Conservation (phyloP, 345 rosid species). For the Sonneratia caseolaris region DNA sequence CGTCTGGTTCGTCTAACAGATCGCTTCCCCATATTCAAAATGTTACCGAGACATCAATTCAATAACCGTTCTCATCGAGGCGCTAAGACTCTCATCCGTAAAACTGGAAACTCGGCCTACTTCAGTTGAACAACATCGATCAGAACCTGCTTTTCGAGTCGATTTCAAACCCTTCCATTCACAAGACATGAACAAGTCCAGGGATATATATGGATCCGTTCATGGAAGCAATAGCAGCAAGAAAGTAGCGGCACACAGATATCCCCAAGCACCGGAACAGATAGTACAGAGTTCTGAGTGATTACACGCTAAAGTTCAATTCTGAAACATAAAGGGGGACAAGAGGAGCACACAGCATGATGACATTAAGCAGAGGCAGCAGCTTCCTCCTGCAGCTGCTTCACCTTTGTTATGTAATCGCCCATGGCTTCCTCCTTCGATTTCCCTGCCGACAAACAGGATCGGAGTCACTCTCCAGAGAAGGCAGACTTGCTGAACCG, state of each 20-base stretch:
- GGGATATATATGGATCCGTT: neutral
- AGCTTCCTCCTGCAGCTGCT: conserved; percentile 19
- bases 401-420: conserved; percentile 23
- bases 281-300: neutral
- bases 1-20: neutral
- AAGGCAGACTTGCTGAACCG: neutral
- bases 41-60: neutral
- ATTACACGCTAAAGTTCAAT: neutral
- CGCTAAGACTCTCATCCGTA: neutral
- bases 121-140: neutral
- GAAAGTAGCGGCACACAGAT: neutral
- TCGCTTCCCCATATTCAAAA: neutral
- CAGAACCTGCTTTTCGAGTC: neutral
- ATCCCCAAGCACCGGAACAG: neutral
- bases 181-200: neutral
- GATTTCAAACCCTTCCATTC: neutral
- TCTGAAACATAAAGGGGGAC: neutral
- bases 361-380: conserved; percentile 3
- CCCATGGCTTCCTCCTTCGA: conserved; percentile 18
- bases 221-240: neutral
- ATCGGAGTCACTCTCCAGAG: neutral
- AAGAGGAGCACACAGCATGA: neutral
- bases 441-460: conserved; percentile 13
- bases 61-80: neutral
- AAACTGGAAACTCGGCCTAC: neutral